Evolutionary conservation across 2,329 filamentous ascomycete genomes (phyloP), one percentile per base, ranked within the genome.

Genomic region (Xylaria sp.): DNA sequence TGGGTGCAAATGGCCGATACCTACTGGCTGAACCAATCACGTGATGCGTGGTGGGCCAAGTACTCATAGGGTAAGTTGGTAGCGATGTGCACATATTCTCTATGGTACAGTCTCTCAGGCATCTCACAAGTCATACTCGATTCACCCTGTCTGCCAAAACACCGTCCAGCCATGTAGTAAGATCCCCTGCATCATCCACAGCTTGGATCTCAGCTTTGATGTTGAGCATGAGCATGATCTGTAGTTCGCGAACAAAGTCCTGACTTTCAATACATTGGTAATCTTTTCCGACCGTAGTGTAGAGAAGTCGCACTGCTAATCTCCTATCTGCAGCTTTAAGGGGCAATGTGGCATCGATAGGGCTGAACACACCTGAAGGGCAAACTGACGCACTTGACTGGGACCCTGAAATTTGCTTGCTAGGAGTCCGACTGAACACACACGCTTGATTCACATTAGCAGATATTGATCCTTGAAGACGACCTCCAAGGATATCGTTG

Each of bases 131-230:
- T 62, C 36, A 59, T 36, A 39, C 10, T 49, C 11, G 4, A 22
- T 13, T 10, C 31, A 61, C 47, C 2, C 2, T 33, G 45, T 51
- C 31, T 25, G 50, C 44, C 42, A 88, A 75, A 56, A 80, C 78
- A 1, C 69, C 59, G 55, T 88, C 81, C 3, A 89, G 75, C 86
- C 87, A 89, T 0, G 69, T 38, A 0, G 79, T 77, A 5, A 89
- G 72, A 55, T 85, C 79, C 0, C 86, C 86, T 9, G 79, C 79
- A 3, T 86, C 81, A 61, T 92, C 89, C 6, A 92, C 78, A 20
- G 89, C 85, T 73, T 96, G 91, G 57, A 95, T 92, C 75, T 96
- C 92, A 0, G 90, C 90, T 74, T 95, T 96, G 54, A 89, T 73
- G 59, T 91, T 90, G 57, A 94, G 80, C 80, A 92, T 85, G 22